Evolutionary conservation across 768 basidiomycete genomes (phyloP).

Genomic region (Trametes meyenii): DNA sequence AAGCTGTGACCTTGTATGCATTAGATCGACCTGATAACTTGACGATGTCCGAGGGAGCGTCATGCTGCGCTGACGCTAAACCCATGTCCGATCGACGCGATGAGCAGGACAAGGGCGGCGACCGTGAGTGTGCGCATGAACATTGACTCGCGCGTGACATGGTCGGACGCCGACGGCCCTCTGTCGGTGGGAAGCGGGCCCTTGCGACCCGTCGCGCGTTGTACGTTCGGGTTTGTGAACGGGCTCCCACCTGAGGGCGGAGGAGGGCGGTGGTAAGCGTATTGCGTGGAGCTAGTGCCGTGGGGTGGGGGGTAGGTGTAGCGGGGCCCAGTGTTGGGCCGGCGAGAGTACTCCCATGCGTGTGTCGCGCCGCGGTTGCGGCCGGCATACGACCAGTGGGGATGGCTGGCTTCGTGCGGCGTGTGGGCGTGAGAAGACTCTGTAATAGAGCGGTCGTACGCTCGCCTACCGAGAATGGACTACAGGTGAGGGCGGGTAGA

Average conservation of each 20-base stretch:
- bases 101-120: slow-evolving; percentile 31
- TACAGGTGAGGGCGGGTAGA: neutral
- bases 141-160: slow-evolving; percentile 24
- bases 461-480: slow-evolving; percentile 28
- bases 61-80: slow-evolving; percentile 28
- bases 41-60: neutral
- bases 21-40: too few relatives aligned
- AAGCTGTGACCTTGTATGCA: too few relatives aligned
- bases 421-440: slow-evolving; percentile 7
- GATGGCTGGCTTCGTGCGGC: slow-evolving; percentile 23
- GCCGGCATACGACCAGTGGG: slow-evolving; percentile 32
- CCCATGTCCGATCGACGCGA: slow-evolving; percentile 33
- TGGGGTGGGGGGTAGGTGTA: slow-evolving; percentile 18
- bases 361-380: slow-evolving; percentile 40
- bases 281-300: slow-evolving; percentile 1
- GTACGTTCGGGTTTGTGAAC: slow-evolving; percentile 31
- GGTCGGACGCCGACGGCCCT: slow-evolving; percentile 21
- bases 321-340: slow-evolving; percentile 23
- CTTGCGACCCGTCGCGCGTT: slow-evolving; percentile 30
- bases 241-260: slow-evolving; percentile 26
- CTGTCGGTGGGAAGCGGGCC: slow-evolving; percentile 9
- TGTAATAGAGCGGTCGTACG: slow-evolving; percentile 37
- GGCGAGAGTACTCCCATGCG: slow-evolving; percentile 38
- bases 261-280: slow-evolving; percentile 12
- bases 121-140: slow-evolving; percentile 33